Conservation (phyloP, 2,329 filamentous ascomycete species). For the Fusarium albosuccineum region DNA sequence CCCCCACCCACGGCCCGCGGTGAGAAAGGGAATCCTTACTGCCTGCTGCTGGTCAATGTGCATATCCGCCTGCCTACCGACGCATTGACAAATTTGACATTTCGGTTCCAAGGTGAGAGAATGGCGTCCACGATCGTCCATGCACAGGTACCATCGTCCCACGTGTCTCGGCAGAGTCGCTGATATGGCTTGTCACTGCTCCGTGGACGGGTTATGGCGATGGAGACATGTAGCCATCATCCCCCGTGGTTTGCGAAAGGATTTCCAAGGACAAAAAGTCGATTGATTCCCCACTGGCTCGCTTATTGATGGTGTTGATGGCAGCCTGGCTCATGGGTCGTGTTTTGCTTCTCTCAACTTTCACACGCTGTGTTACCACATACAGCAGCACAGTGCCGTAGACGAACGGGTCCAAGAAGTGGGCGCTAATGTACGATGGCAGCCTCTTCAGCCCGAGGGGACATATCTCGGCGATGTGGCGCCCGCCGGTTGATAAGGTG, state of each 20-base stretch:
- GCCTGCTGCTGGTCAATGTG: slow-evolving; percentile 23
- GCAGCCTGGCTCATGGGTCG: slow-evolving; percentile 17
- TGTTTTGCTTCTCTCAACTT: slow-evolving; percentile 10
- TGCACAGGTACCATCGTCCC: slow-evolving; percentile 18
- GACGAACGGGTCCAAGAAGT: slow-evolving; percentile 5
- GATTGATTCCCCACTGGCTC: slow-evolving; percentile 30
- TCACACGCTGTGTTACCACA: background rate
- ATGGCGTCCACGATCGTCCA: slow-evolving; percentile 12
- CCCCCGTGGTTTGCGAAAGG: slow-evolving; percentile 14
- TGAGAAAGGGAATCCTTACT: slow-evolving; percentile 36
- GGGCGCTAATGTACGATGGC: slow-evolving; percentile 33
- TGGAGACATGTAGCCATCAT: background rate
- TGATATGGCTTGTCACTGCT: slow-evolving; percentile 9
- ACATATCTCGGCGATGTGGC: slow-evolving; percentile 28
- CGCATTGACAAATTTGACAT: slow-evolving; percentile 28
- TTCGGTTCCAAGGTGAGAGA: slow-evolving; percentile 22
- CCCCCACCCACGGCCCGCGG: slow-evolving; percentile 19
- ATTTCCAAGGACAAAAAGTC: slow-evolving; percentile 14
- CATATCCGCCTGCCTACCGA: slow-evolving; percentile 23
- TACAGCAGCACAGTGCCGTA: slow-evolving; percentile 8
- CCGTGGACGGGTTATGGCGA: slow-evolving; percentile 5
- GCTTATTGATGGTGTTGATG: slow-evolving; percentile 25
- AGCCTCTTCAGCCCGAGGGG: slow-evolving; percentile 22
- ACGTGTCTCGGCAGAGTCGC: slow-evolving; percentile 16
- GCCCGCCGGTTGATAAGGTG: slow-evolving; percentile 35